phyloP scores from a whole-genome alignment of 2,329 filamentous ascomycete species.

The Fusarium odoratissimum region DNA sequence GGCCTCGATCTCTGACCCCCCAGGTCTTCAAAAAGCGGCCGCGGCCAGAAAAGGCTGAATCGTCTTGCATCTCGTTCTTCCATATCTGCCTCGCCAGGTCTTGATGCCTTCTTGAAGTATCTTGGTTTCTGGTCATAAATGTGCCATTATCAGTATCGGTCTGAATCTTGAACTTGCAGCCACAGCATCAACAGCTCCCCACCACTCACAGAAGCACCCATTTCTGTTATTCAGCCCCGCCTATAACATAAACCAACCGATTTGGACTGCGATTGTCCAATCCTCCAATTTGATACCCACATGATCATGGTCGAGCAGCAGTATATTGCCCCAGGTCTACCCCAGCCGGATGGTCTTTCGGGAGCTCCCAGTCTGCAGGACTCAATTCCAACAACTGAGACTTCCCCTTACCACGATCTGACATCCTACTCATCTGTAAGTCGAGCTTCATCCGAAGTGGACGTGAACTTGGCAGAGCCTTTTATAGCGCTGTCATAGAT shows the following conservation, averaged over 20 bases:
- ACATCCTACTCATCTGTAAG: conserved; percentile 50
- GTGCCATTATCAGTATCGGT: conserved; percentile 36
- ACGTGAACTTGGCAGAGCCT: not conserved
- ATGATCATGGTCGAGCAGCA: conserved; percentile 53
- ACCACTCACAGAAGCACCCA: conserved; percentile 21
- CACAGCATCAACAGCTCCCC: conserved; percentile 31
- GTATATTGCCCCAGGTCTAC: conserved; percentile 50
- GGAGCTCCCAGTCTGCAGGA: conserved; percentile 45
- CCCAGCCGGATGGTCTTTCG: conserved; percentile 48
- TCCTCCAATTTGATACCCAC: conserved; percentile 34
- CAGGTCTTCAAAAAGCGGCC: conserved; percentile 45
- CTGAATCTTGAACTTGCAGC: conserved; percentile 30
- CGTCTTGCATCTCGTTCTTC: conserved; percentile 16
- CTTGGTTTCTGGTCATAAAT: conserved; percentile 43
- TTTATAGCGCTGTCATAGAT: not conserved
- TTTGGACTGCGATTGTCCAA: conserved; percentile 41
- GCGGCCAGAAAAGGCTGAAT: conserved; percentile 48
- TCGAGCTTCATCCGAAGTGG: conserved; percentile 7
- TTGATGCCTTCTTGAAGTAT: conserved; percentile 28
- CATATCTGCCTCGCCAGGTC: conserved; percentile 42
- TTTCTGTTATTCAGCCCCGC: conserved; percentile 29
- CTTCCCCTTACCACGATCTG: conserved; percentile 47
- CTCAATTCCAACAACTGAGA: conserved; percentile 40
- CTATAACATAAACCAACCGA: conserved; percentile 32
- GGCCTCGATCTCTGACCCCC: conserved; percentile 33